Evolutionary conservation across 2,329 filamentous ascomycete species (phyloP), one percentile per base, ranked within the genome.

Genomic region (Paecilomyces niveus): DNA sequence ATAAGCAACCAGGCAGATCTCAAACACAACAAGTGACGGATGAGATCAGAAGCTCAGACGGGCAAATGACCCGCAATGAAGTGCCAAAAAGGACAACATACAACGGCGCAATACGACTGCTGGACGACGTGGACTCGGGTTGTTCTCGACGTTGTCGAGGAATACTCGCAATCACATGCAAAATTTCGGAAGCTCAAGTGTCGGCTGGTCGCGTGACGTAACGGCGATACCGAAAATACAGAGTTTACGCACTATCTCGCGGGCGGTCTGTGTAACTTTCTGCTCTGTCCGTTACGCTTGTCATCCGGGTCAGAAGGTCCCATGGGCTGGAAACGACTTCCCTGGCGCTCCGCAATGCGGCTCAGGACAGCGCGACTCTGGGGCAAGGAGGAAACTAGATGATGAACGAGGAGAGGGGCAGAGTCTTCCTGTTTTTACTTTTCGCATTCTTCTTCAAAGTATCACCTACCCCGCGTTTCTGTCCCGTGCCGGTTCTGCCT

Each of bases 161-260:
- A 24, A 18, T 52, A 29, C 21, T 63, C 55, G 57, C 61, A 60
- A 72, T 73, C 71, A 73, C 71, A 73, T 73, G 71, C 66, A 65
- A 72, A 72, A 68, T 68, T 64, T 64, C 54, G n/a, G 45, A 58
- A 39, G 29, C 61, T 56, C 39, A 21, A 50, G 21, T 18, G 7
- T 9, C 49, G n/a, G 50, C 50, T 52, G 67, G 66, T 68, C 70
- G 70, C 69, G 70, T 73, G 70, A 72, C 65, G 69, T 72, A 72
- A 69, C 56, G 21, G 9, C 13, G 58, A 53, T 71, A 73, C 69
- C 56, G 62, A 64, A 65, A 63, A 62, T 68, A 68, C 65, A 1
- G 54, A 49, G 54, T 32, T 3, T n/a, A 45, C 39, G n/a, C 39
- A 4, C 39, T 45, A 13, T 18, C 39, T n/a, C 2, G 15, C n/a